Conservation (phyloP, 2,329 filamentous ascomycete species). For the Pseudogymnoascus sp. region DNA sequence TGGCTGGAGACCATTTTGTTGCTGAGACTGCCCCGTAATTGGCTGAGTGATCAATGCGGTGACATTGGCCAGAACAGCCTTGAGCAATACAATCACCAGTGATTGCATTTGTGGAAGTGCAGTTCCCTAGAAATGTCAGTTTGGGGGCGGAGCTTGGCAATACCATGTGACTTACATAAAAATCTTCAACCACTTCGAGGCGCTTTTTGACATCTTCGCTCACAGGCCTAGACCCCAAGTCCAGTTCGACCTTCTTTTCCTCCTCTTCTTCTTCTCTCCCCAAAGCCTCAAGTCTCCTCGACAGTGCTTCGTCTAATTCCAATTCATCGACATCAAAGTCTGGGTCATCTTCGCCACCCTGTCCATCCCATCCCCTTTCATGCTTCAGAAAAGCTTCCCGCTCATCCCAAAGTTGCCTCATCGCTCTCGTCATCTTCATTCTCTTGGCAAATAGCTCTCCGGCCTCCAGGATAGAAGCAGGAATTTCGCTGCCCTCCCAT, state of each 20-base stretch:
- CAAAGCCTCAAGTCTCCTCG: slow-evolving; percentile 34
- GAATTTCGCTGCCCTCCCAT: slow-evolving; percentile 93
- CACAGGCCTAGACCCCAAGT: slow-evolving; percentile 46
- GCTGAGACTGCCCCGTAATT: slow-evolving; percentile 24
- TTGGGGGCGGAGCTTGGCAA: neutral
- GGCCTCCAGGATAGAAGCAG: slow-evolving; percentile 88
- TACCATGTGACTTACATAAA: slow-evolving; percentile 61
- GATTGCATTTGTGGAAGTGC: slow-evolving; percentile 84
- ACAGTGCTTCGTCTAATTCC: slow-evolving; percentile 35
- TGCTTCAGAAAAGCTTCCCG: slow-evolving; percentile 85
- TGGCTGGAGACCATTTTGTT: slow-evolving; percentile 18
- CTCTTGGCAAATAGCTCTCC: slow-evolving; percentile 84
- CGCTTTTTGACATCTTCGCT: slow-evolving; percentile 53
- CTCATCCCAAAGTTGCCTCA: slow-evolving; percentile 91
- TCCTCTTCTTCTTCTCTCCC: slow-evolving; percentile 14
- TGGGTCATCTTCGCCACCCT: slow-evolving; percentile 34
- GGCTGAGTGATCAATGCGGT: slow-evolving; percentile 68
- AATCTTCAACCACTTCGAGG: slow-evolving; percentile 66
- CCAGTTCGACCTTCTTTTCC: slow-evolving; percentile 34
- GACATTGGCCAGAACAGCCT: slow-evolving; percentile 79
- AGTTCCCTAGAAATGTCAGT: slow-evolving; percentile 48
- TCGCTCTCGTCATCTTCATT: slow-evolving; percentile 84
- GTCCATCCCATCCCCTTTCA: slow-evolving; percentile 76
- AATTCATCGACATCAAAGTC: slow-evolving; percentile 34
- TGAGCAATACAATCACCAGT: slow-evolving; percentile 83